phyloP scores from a whole-genome alignment of 495 filamentous ascomycete species.

The Rhypophila decipiens region DNA sequence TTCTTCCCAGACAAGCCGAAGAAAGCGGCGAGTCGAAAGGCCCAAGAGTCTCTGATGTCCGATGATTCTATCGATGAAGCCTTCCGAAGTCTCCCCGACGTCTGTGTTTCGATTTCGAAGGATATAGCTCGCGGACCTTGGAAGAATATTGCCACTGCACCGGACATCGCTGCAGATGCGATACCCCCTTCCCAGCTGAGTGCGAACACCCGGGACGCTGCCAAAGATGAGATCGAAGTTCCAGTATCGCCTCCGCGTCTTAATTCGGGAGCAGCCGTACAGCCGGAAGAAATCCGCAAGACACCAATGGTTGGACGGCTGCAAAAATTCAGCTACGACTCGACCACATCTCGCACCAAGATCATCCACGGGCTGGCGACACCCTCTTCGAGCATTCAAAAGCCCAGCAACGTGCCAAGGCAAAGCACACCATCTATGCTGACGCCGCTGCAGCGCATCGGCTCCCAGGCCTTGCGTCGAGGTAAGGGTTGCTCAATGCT shows the following conservation, averaged over 20 bases:
- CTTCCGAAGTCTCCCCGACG: slow-evolving; percentile 35
- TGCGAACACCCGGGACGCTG: no score
- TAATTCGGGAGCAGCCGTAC: neutral
- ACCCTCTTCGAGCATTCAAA: slow-evolving; percentile 21
- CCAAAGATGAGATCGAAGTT: slow-evolving; percentile 18
- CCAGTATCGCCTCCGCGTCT: slow-evolving; percentile 19
- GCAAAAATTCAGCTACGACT: slow-evolving; percentile 19
- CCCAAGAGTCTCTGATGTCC: slow-evolving; percentile 29
- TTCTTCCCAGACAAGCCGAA: slow-evolving; percentile 41
- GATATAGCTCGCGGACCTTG: slow-evolving; percentile 16
- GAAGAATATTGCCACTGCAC: no score
- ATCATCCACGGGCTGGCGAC: slow-evolving; percentile 25
- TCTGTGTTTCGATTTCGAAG: slow-evolving; percentile 15
- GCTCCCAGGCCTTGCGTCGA: slow-evolving; percentile 34
- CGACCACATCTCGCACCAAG: slow-evolving; percentile 11
- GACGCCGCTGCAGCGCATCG: slow-evolving; percentile 43
- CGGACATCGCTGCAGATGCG: no score
- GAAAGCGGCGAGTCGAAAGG: slow-evolving; percentile 13
- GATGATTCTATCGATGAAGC: slow-evolving; percentile 43
- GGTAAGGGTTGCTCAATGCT: slow-evolving; percentile 26
- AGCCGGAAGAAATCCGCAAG: neutral
- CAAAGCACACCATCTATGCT: slow-evolving; percentile 14
- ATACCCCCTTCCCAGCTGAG: no score
- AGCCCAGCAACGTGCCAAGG: slow-evolving; percentile 20
- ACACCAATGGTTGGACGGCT: slow-evolving; percentile 9